Base-by-base conservation (phyloP, 2,329 filamentous ascomycete species). In the Phaeosphaeria sp. region DNA sequence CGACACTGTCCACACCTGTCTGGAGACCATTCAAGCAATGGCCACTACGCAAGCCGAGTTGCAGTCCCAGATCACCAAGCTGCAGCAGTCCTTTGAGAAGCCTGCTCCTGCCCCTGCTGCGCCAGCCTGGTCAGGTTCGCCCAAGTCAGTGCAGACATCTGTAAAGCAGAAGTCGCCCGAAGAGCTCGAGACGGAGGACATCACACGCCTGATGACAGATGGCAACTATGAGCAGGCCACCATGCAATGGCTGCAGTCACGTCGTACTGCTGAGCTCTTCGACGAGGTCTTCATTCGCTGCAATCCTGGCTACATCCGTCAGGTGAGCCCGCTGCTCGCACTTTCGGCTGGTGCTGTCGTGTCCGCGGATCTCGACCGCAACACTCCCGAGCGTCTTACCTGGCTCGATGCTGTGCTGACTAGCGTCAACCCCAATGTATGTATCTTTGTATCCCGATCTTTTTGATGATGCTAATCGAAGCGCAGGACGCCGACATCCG, bases 1-100 rank as follows among this genome's bases (percentile, higher is more conserved):
- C 7, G 83, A 84, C 15, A 83, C 91, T 27, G 87, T 92, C 4
- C 84, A 84, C 30, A 84, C 86, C 22, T 81, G 93, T 56, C 86
- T 88, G 2, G 86, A 89, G 61, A 91, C 88, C 45, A 83, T 94
- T 22, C 86, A 87, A 40, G 85, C 85, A 13, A 88, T 94, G 88
- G 88, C 88, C 5, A 79, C 86, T 5, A 84, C 85, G 1, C 91
- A 93, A 77, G 79, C 85, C 3, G 84, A 90, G 54, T 87, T 92
- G 64, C 90, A 93, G 74, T 84, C 84, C 33, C 78, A 82, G 65
- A 72, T 83, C 9, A 60, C 74, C 18, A 78, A 79, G 67, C 65
- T 82, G 42, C 80, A 82, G 62, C 74, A 76, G 48, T 68, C 75
- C 24, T 53, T 80, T 18, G 67, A 79, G 8, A 79, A 75, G 65